A percentile compares a stretch with the other conserved stretches of the same genome.
These are phyloP conservation scores for Phytophthora lateralis DNA, from an alignment of 352 stramenopile species.

Conservation along the genomic window DNA sequence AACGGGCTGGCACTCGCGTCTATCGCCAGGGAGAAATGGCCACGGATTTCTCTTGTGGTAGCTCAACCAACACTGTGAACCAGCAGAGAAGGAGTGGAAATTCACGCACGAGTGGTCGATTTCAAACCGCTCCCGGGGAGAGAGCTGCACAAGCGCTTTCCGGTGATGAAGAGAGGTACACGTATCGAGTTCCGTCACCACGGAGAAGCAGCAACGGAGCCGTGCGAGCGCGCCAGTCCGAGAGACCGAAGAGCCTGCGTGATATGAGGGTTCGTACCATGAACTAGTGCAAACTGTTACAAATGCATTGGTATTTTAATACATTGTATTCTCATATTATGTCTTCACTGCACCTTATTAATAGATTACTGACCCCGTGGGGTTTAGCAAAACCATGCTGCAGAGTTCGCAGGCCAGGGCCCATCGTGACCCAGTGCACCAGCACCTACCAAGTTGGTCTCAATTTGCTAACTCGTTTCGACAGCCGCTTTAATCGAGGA, in stretches of 20 bases:
- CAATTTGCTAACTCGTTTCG: no score
- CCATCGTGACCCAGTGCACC: no score
- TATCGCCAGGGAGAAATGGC: constrained; percentile 11
- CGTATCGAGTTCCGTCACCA: constrained; percentile 6
- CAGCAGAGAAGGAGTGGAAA: constrained; percentile 4
- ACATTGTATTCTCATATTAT: no score
- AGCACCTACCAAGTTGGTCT: no score
- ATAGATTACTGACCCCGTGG: no score
- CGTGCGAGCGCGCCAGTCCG: background rate
- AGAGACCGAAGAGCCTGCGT: constrained; percentile 8
- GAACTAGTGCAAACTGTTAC: no score
- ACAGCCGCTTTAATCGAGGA: no score
- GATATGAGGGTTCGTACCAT: constrained; percentile 4
- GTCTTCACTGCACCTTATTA: no score
- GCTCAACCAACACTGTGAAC: background rate
- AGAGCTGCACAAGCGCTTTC: background rate
- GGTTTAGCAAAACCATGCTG: no score
- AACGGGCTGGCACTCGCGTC: constrained; percentile 12
- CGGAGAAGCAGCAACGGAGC: background rate
- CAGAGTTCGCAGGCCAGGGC: no score
- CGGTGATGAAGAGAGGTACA: background rate
- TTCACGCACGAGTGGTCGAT: constrained; percentile 3
- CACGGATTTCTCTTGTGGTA: constrained; percentile 10
- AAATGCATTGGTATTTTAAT: no score
- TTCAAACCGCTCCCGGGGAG: constrained; percentile 1